A percentile compares a stretch with the other conserved stretches of the same genome.
phyloP scores from a whole-genome alignment of 2,329 filamentous ascomycete species.

The Paecilomyces formosus region DNA sequence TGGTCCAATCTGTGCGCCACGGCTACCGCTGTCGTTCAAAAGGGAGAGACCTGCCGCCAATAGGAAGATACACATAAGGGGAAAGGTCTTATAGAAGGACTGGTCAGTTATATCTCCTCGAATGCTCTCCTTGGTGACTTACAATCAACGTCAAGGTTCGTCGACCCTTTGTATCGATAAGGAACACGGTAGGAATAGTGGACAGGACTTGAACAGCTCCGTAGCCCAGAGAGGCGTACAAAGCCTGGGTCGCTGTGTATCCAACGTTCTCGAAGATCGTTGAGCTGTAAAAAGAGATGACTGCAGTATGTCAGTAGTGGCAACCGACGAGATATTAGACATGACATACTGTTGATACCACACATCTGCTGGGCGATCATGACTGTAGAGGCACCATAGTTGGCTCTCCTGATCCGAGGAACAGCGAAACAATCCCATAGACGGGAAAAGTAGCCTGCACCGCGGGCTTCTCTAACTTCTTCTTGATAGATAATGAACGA shows the following conservation, averaged over 20 bases:
- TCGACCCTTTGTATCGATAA: constrained; percentile 62
- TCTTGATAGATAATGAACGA: constrained; percentile 44
- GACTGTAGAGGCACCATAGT: no score
- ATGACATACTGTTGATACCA: no score
- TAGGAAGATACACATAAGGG: constrained; percentile 51
- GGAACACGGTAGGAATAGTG: constrained; percentile 56
- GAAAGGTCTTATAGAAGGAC: constrained; percentile 57
- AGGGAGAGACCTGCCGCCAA: constrained; percentile 15
- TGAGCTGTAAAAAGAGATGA: neutral
- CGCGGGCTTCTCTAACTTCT: constrained; percentile 49
- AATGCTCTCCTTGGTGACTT: no score
- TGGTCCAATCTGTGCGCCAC: no score
- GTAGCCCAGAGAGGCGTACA: constrained; percentile 53
- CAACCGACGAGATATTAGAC: constrained; percentile 38
- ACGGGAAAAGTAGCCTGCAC: no score
- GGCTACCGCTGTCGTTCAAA: no score
- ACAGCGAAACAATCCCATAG: constrained; percentile 30
- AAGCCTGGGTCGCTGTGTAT: constrained; percentile 44
- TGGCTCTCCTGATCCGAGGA: constrained; percentile 38
- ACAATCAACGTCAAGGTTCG: constrained; percentile 20
- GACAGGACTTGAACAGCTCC: constrained; percentile 60
- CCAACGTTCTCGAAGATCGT: constrained; percentile 31
- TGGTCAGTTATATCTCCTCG: constrained; percentile 23
- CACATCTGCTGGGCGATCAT: no score
- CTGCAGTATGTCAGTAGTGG: constrained; percentile 39